Evolutionary conservation across 805 yeast genomes (phyloP).

Genomic region (Yarrowia sp.): DNA sequence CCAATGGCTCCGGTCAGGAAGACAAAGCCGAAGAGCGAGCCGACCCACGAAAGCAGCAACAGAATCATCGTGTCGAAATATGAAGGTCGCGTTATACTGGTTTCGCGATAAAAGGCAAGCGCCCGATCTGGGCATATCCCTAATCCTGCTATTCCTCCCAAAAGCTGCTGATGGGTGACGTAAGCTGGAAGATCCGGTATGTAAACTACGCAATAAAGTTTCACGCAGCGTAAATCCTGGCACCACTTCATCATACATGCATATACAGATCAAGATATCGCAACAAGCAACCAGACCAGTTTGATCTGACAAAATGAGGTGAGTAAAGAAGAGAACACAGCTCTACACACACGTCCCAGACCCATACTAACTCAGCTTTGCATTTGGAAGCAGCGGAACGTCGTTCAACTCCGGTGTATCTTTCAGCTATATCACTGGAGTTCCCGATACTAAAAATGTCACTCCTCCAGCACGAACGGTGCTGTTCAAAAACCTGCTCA

Average conservation of each 20-base stretch:
- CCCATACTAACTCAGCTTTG: slow-evolving; percentile 17
- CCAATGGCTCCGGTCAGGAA: slow-evolving; percentile 55
- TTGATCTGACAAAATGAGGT: slow-evolving; percentile 21
- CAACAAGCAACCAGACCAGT: neutral
- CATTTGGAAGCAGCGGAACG: slow-evolving; percentile 30
- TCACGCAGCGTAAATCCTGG: neutral
- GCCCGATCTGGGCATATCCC: slow-evolving; percentile 34
- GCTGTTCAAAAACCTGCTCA: slow-evolving; percentile 75
- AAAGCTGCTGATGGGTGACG: neutral
- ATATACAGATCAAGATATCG: slow-evolving; percentile 29
- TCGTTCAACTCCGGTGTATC: slow-evolving; percentile 54
- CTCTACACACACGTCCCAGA: neutral
- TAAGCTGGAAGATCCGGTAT: neutral
- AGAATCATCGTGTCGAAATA: slow-evolving; percentile 57
- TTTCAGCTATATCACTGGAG: slow-evolving; percentile 75
- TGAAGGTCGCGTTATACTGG: slow-evolving; percentile 3
- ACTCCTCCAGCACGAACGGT: slow-evolving; percentile 60
- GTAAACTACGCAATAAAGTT: neutral
- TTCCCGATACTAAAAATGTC: slow-evolving; percentile 70
- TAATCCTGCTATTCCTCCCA: slow-evolving; percentile 32
- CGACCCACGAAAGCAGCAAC: slow-evolving; percentile 64
- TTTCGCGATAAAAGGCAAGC: slow-evolving; percentile 7
- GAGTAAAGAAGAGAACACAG: neutral
- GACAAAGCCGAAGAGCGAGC: slow-evolving; percentile 66
- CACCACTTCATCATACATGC: slow-evolving; percentile 32